Base-by-base conservation (phyloP, 768 basidiomycete genomes). In the Collybia mongolica region DNA sequence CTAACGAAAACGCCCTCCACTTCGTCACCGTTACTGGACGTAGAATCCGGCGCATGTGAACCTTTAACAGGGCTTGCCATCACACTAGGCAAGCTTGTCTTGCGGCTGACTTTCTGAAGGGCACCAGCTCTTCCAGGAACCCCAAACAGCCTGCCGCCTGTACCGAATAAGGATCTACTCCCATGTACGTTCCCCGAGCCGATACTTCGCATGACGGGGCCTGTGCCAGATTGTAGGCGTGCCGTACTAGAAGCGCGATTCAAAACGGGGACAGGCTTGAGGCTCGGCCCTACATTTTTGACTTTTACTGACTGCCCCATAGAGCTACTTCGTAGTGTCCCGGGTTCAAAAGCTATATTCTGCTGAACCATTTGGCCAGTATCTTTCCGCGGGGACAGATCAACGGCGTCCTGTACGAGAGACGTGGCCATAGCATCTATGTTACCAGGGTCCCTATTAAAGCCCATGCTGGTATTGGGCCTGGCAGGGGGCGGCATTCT, bases 391-490 rank as follows among this genome's bases (percentile, higher is more conserved):
- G 32, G 7, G 26, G 26, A 9, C 14, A 14, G 11, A 11, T 32
- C 14, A 32, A 5, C 32, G 2, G 14, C 11, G 14, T 12, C 32
- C 11, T 12, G 32, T 14, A 32, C 11, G 32, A 9, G 32, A 32
- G 32, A 9, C 2, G 32, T 11, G 11, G 9, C 9, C 9, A 9
- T 11, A 14, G 4, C 32, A 11, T 32, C 32, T 14, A 12, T 3
- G 2, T 32, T 32, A 14, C 32, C 14, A 14, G 57, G 54, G 19
- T 73, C 71, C 29, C 60, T 64, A 46, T 80, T 77, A 62, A 89
- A 87, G 26, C 86, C 88, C 70, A 89, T 66, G 49, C 82, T 87
- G 2, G 86, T 86, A 47, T 77, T 86, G 1, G 88, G 86, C 37
- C 86, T 65, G 19, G 73, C 74, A 2, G 86, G 88, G 2, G 83